Evolutionary conservation across 495 filamentous ascomycete species (phyloP).

Genomic region (Xylaria curta): DNA sequence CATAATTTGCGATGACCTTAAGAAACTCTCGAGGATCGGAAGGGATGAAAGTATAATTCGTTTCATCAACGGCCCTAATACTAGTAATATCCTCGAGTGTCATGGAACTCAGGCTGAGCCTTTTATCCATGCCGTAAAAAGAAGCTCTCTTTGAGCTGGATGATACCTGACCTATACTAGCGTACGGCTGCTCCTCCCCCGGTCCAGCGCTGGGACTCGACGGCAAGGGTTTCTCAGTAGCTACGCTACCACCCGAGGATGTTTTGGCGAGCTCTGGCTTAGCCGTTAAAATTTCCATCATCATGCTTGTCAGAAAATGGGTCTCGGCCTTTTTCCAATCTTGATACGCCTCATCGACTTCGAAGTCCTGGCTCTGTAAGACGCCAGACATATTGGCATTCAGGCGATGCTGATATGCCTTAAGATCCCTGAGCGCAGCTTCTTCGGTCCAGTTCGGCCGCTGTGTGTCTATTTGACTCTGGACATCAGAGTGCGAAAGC

Average conservation of each 20-base stretch:
- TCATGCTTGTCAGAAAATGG: constrained; percentile 86
- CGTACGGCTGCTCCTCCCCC: constrained; percentile 57
- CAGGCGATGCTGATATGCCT: constrained; percentile 87
- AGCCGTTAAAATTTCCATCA: constrained; percentile 84
- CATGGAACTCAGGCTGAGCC: constrained; percentile 76
- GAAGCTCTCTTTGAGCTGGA: constrained; percentile 42
- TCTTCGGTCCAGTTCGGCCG: constrained; percentile 86
- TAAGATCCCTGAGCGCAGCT: constrained; percentile 87
- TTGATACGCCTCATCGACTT: constrained; percentile 87
- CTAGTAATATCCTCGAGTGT: constrained; percentile 65
- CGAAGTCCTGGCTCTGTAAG: constrained; percentile 83
- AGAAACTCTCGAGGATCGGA: constrained; percentile 83
- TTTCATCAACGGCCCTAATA: constrained; percentile 58
- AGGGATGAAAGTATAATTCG: constrained; percentile 84
- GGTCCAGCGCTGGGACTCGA: constrained; percentile 46
- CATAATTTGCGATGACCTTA: constrained; percentile 75
- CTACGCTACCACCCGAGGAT: constrained; percentile 37
- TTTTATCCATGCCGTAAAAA: constrained; percentile 68
- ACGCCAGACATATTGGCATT: constrained; percentile 78
- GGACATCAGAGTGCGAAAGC: constrained; percentile 73
- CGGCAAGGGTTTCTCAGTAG: constrained; percentile 55
- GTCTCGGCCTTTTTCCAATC: constrained; percentile 86
- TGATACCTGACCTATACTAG: constrained; percentile 64
- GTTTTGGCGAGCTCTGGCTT: constrained; percentile 84
- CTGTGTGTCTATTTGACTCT: constrained; percentile 83